Base-by-base conservation (phyloP, 2,329 filamentous ascomycete species). In the Diplodia corticola region DNA sequence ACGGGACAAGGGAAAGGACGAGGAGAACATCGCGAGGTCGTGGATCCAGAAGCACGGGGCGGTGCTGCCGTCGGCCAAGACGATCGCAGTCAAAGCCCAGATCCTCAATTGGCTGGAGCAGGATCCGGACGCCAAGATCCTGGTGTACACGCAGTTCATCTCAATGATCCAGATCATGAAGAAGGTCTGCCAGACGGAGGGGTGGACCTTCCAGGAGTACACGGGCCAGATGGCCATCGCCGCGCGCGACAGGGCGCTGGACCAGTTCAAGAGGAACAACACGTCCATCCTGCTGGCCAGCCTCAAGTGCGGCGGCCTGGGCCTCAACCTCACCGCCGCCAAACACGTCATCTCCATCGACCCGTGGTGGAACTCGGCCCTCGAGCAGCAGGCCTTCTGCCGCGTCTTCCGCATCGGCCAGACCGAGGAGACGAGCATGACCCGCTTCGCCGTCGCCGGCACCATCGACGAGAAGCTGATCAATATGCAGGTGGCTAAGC, bases 331-430 rank as follows among this genome's bases (percentile, higher is more conserved):
- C 12, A 87, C 85, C 0, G 83, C 83, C 74, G 87, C 88, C 0
- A 77, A 71, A 4, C 74, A 77, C 5, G 81, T 83, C 57, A 82
- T 85, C 48, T 75, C 79, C 15, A 72, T 85, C 20, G 82, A 83
- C 66, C 79, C 80, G 0, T 83, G 80, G 81, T 92, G 86, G 86
- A 91, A 91, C 28, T 28, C 30, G 33, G 79, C 82, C 0, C 74
- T 81, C 0, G 88, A 92, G 69, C 78, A 86, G n/a, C 90, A 92
- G 70, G 88, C 85, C 0, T 86, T 86, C 71, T 84, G 81, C 1
- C 84, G 90, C 0, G 84, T 91, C 0, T 85, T 84, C 70, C 83
- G 90, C 5, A 86, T 88, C 2, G 89, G 89, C 0, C 91, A 94
- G 69, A 68, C 72, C 0, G 84, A 88, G 49, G 78, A 85, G 37